Percentiles rank a stretch among this genome's conserved stretches.
Conservation (phyloP, 805 yeast species). For the Wickerhamomyces ciferrii region DNA sequence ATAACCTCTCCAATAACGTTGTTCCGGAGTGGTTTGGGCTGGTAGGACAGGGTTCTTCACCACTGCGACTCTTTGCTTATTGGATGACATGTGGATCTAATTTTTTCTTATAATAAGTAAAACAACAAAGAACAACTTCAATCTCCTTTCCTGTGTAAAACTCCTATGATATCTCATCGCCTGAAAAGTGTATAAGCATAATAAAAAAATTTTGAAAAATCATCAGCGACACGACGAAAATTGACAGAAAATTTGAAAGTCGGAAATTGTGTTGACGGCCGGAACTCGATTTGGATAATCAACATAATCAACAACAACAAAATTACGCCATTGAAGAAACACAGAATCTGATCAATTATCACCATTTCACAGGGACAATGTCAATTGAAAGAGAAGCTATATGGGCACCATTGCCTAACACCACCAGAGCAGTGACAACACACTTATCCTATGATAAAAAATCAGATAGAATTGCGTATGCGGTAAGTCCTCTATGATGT, state of each 20-base stretch:
- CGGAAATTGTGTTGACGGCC: no score
- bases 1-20: conserved; percentile 89
- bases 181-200: not conserved
- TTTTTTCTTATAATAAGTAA: no score
- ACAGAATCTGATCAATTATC: no score
- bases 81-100: conserved; percentile 91
- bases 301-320: conserved; percentile 2
- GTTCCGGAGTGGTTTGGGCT: conserved; percentile 84
- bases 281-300: no score
- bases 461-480: conserved; percentile 71
- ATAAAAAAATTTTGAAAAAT: conserved; percentile 1
- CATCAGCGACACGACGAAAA: not conserved
- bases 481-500: conserved; percentile 30
- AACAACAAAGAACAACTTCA: no score
- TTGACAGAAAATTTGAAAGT: not conserved
- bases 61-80: conserved; percentile 57
- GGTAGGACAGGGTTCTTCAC: conserved; percentile 74
- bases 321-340: not conserved
- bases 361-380: conserved; percentile 11
- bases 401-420: conserved; percentile 77
- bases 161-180: conserved; percentile 1
- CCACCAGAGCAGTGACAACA: conserved; percentile 64
- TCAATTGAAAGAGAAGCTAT: conserved; percentile 24
- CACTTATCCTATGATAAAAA: conserved; percentile 71
- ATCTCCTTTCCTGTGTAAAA: not conserved